Base-by-base conservation (phyloP, 1,284 basidiomycete species). In the Blastosporella zonata region DNA sequence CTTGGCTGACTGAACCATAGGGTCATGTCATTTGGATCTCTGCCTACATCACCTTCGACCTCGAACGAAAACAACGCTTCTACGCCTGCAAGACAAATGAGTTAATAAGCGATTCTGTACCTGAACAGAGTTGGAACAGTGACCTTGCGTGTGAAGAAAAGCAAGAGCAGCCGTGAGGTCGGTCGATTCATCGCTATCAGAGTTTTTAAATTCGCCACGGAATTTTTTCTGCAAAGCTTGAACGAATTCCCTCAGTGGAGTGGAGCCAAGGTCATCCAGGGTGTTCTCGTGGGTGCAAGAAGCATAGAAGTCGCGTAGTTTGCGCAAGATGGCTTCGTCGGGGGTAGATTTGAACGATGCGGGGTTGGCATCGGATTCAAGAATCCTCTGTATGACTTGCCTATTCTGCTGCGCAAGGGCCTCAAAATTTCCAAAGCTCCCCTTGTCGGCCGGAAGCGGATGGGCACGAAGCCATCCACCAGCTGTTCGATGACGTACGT, bases 11-110 rank as follows among this genome's bases (percentile, higher is more conserved):
- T 84, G 61, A 98, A 83, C 85, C 87, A 93, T 13, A 95, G 75
- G 0, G 83, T 81, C 80, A 96, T 93, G 38, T 78, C 69, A 58
- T 94, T 89, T 0, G 96, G 93, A 62, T 97, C 91, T n/a, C 82
- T 75, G 20, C 89, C 92, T 27, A 87, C 83, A 59, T 98, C 93
- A 34, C 96, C 95, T 49, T 97, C 93, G 51, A 96, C 78, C 22
- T 71, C 75, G 56, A 91, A 84, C 10, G 79, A 72, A 62, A 98
- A 93, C 15, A 99, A 70, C 0, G 82, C 85, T 29, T 78, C 77
- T 52, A 97, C 78, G 43, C 82, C 90, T 93, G 27, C 18, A 41
- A 33, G 21, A 18, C 2, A 6, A 20, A 7, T 37, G n/a, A 33
- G 34, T 35, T 18, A 35, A 22, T 25, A 3, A 36, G n/a, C 15